Evolutionary conservation across 1,284 basidiomycete species (phyloP).

Genomic region (Volvariella surrecta): DNA sequence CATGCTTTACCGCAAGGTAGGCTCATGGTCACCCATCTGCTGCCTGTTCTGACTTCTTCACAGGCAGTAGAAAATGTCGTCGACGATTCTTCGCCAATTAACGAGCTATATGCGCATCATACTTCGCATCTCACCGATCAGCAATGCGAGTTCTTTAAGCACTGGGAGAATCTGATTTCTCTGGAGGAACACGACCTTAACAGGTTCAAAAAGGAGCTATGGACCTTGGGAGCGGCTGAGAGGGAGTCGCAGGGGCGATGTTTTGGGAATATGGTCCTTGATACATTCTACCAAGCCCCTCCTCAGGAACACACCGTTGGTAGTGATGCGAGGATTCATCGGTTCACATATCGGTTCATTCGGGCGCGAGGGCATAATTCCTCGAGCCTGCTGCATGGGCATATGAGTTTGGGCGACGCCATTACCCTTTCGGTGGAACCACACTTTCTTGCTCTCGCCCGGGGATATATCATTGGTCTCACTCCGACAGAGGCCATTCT

Average conservation of each 20-base stretch:
- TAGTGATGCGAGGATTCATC: slow-evolving; percentile 47
- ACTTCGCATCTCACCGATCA: slow-evolving; percentile 69
- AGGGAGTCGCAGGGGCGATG: slow-evolving; percentile 78
- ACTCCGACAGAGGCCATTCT: slow-evolving; percentile 58
- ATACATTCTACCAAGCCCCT: slow-evolving; percentile 15
- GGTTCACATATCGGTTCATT: slow-evolving; percentile 37
- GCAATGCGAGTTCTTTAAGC: slow-evolving; percentile 78
- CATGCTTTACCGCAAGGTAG: slow-evolving; percentile 88
- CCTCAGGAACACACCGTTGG: not conserved
- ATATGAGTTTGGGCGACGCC: slow-evolving; percentile 75
- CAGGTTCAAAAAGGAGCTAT: slow-evolving; percentile 84
- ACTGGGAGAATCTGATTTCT: slow-evolving; percentile 85
- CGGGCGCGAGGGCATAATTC: slow-evolving; percentile 7
- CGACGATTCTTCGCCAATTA: slow-evolving; percentile 58
- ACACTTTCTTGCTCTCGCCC: slow-evolving; percentile 71
- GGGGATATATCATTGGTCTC: slow-evolving; percentile 79
- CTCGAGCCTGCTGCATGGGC: slow-evolving; percentile 51
- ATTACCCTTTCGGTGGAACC: slow-evolving; percentile 84
- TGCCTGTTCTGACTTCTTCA: slow-evolving; percentile 5
- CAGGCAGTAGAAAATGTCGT: slow-evolving; percentile 67
- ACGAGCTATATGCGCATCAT: slow-evolving; percentile 69
- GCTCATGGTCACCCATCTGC: slow-evolving; percentile 12
- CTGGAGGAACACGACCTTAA: slow-evolving; percentile 86
- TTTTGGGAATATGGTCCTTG: slow-evolving; percentile 73
- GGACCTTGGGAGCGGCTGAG: slow-evolving; percentile 81